These are phyloP conservation scores for Pythium phragmitis DNA, from an alignment of 352 stramenopile genomes.

Conservation along the genomic window DNA sequence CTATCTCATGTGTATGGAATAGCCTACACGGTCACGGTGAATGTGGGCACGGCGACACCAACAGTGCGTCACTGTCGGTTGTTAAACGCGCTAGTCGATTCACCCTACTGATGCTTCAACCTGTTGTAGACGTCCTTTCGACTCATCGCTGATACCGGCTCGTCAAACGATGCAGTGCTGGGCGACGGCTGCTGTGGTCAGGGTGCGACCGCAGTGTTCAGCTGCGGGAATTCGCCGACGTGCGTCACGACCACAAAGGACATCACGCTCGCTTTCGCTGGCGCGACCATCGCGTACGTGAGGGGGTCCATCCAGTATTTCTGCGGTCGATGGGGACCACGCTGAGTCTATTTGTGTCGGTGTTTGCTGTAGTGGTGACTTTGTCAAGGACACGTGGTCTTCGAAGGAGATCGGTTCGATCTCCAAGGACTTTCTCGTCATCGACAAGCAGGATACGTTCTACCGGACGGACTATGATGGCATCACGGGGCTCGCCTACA, in stretches of 20 bases:
- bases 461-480: constrained; percentile 75
- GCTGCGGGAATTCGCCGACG: constrained; percentile 62
- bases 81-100: not conserved
- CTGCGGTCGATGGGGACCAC: not conserved
- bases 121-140: constrained; percentile 53
- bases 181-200: constrained; percentile 56
- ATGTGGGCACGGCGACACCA: constrained; percentile 28
- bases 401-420: constrained; percentile 51
- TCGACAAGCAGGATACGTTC: constrained; percentile 74
- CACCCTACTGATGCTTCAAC: not conserved
- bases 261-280: constrained; percentile 52
- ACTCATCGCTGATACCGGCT: constrained; percentile 80
- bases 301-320: not conserved
- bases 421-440: constrained; percentile 70
- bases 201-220: constrained; percentile 51
- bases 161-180: constrained; percentile 78
- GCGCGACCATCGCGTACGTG: constrained; percentile 66
- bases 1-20: not conserved
- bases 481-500: constrained; percentile 74
- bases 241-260: constrained; percentile 34
- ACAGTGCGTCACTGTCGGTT: not conserved
- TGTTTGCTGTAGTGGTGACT: constrained; percentile 40
- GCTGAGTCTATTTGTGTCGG: not conserved
- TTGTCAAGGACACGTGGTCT: constrained; percentile 70
- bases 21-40: constrained; percentile 37